Evolutionary conservation across 1,284 basidiomycete species (phyloP).

Genomic region (Sporisorium scitamineum): DNA sequence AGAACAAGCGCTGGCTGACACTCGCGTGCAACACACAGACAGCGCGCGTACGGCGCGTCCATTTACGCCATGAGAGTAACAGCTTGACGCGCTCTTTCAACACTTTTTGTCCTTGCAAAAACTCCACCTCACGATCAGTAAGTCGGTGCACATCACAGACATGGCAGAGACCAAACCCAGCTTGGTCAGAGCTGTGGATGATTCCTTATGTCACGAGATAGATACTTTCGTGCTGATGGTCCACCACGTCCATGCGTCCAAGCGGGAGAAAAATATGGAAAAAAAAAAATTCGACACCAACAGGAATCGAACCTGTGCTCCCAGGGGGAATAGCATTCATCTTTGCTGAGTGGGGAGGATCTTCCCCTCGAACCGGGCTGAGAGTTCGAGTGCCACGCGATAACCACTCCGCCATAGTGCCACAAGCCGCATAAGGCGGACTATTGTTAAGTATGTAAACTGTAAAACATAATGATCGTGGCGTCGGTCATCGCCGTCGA

Average conservation of each 20-base stretch:
- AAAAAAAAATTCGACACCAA: constrained; percentile 30
- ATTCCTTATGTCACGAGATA: no score
- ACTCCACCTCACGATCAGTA: not conserved
- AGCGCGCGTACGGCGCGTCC: constrained; percentile 5
- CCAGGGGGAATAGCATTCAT: constrained; percentile 39
- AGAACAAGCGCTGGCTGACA: not conserved
- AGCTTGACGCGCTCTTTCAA: not conserved
- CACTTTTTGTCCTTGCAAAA: not conserved
- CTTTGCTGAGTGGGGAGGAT: constrained; percentile 14
- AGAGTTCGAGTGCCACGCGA: constrained; percentile 34
- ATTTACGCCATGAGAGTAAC: constrained; percentile 20
- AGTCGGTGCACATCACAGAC: no score
- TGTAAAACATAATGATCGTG: no score
- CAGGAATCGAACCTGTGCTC: constrained; percentile 42
- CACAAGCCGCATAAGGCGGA: not conserved
- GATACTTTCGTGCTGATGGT: not conserved
- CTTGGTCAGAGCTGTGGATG: no score
- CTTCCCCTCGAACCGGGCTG: constrained; percentile 3
- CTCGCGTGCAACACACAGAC: constrained; percentile 18
- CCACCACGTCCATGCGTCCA: not conserved
- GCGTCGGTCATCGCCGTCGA: not conserved
- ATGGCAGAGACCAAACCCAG: no score
- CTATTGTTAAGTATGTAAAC: no score
- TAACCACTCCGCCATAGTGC: constrained; percentile 44
- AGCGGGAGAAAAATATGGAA: not conserved